Evolutionary conservation across 129 eudicot species (phyloP), one percentile per base, ranked within the genome.

Genomic region (Artemisia tridentata): DNA sequence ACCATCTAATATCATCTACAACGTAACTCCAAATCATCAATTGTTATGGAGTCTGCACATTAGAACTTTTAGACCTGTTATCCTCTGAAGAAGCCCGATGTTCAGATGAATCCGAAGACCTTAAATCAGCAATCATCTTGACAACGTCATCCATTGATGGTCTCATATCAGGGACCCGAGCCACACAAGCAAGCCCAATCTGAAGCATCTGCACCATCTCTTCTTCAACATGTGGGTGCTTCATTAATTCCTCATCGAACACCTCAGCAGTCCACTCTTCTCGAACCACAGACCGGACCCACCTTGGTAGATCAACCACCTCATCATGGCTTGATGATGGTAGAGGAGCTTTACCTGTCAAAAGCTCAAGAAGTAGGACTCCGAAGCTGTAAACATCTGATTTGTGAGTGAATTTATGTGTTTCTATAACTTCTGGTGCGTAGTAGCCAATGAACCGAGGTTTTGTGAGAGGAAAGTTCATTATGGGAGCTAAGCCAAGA

Each of bases 201-300:
- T 89, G 96, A 41, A 92, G 91, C 98, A 92, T 92, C 67, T 92
- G 95, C 50, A 92, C 98, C 88, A 92, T 81, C 83, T 92, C 98
- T 66, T 92, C 98, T 69, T 92, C 96, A 5, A 82, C 78, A 72
- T 86, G 85, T 45, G 71, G 91, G 57, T 69, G 75, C 88, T 71
- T 86, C 86, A 82, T 82, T 7, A 92, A 78, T 64, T 92, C 96
- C 53, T 69, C 89, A 64, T 92, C 98, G 68, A 92, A 92, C 14
- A 92, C 98, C 63, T 92, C 98, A 0, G 98, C 96, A 4, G 98
- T 92, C 98, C 98, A 92, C 43, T 92, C 98, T 75, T 92, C 98
- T 53, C 96, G 68, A 3, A 92, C 98, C 38, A 92, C 98, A 1
- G 98, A 88, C 31, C 87, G 82, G 15, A 92, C 98, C 98, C 98